phyloP scores from a whole-genome alignment of 108 stramenopile genomes.

The Mediolabrus comicus region DNA sequence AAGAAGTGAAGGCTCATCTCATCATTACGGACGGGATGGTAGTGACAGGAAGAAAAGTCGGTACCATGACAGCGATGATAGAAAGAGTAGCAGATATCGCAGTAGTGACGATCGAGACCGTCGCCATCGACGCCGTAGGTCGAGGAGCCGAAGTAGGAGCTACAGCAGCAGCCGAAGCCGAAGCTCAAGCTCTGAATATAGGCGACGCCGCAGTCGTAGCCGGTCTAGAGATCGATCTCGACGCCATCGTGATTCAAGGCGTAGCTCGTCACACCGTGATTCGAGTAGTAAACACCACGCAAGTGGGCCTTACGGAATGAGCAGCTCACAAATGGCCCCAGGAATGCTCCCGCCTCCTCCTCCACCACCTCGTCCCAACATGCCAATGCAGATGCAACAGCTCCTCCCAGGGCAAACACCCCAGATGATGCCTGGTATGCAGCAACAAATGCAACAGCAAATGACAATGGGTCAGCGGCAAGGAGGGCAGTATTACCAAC shows the following conservation, averaged over 20 bases:
- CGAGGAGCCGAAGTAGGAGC: slow-evolving; percentile 23
- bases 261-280: slow-evolving; percentile 1
- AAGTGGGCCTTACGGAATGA: not conserved
- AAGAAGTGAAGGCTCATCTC: not conserved
- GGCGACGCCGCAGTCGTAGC: slow-evolving; percentile 11
- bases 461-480: slow-evolving; percentile 20
- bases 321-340: not conserved
- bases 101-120: slow-evolving; percentile 10
- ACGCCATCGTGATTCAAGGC: not conserved
- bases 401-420: not conserved
- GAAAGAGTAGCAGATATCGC: slow-evolving; percentile 6
- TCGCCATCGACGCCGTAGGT: slow-evolving; percentile 27
- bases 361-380: not conserved
- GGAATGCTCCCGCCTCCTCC: not conserved
- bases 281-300: slow-evolving; percentile 2
- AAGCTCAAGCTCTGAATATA: slow-evolving; percentile 18
- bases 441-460: slow-evolving; percentile 23
- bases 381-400: not conserved
- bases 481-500: slow-evolving; percentile 39
- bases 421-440: slow-evolving; percentile 12
- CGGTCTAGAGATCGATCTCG: slow-evolving; percentile 7
- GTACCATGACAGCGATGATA: not conserved
- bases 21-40: not conserved
- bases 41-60: not conserved
- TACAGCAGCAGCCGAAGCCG: slow-evolving; percentile 16